Evolutionary conservation across 331 rosid genomes (phyloP).

Genomic region (Malus hybrid): DNA sequence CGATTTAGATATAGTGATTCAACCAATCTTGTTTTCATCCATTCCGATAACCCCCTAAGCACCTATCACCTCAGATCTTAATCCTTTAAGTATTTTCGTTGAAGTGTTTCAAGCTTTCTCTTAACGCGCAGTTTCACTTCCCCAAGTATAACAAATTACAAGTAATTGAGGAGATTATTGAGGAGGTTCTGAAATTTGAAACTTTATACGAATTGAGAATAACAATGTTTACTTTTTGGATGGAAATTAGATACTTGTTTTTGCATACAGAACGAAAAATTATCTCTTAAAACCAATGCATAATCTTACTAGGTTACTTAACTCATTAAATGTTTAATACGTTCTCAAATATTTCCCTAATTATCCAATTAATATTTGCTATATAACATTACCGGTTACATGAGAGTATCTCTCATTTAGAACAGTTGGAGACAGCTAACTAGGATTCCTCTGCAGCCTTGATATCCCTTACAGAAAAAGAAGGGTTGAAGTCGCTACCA

Average conservation of each 20-base stretch:
- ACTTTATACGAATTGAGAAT: not conserved
- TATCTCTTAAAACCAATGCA: not conserved
- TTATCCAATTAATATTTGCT: not conserved
- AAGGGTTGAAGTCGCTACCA: not conserved
- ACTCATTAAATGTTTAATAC: not conserved
- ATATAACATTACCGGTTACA: too few species aligned
- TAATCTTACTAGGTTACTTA: too few species aligned
- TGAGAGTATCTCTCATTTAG: not conserved
- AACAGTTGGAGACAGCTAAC: not conserved
- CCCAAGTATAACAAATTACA: not conserved
- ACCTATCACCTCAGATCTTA: not conserved
- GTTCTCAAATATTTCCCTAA: too few species aligned
- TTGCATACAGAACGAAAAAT: not conserved
- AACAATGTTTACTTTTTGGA: not conserved
- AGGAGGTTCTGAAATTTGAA: not conserved
- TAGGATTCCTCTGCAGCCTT: not conserved
- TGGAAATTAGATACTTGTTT: not conserved
- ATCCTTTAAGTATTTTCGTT: not conserved
- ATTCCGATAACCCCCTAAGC: not conserved
- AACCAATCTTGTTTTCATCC: not conserved
- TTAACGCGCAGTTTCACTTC: not conserved
- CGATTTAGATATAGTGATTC: not conserved
- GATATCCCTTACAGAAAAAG: not conserved
- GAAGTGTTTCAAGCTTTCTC: not conserved
- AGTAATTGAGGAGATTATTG: not conserved